A percentile compares a stretch with the other conserved stretches of the same genome.
These are phyloP conservation scores for Rhodosporidiobolus sp. DNA, from an alignment of 768 basidiomycete genomes.

Conservation along the genomic window DNA sequence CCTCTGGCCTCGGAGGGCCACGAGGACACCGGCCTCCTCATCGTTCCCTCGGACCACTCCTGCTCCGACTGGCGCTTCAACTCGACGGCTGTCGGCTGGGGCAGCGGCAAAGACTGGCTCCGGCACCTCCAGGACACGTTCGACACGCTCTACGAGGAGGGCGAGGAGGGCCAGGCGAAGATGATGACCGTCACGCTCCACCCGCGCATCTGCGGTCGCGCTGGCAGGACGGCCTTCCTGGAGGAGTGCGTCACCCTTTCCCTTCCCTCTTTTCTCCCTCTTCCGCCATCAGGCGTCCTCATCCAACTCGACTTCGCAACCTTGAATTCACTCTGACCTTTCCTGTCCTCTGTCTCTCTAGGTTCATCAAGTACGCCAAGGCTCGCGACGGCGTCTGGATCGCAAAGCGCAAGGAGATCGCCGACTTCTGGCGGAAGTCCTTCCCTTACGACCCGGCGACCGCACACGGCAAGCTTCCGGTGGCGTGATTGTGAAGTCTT, in stretches of 20 bases:
- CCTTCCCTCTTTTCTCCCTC: no score
- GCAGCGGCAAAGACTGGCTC: slow-evolving; percentile 10
- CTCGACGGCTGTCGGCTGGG: slow-evolving; percentile 38
- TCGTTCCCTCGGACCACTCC: slow-evolving; percentile 25
- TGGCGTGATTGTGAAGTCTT: no score
- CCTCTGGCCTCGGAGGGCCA: slow-evolving; percentile 22
- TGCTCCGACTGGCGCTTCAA: slow-evolving; percentile 39
- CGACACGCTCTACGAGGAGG: slow-evolving; percentile 34
- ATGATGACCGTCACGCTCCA: slow-evolving; percentile 40
- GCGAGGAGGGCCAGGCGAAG: slow-evolving; percentile 29
- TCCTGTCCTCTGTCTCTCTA: neutral
- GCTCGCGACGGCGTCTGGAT: slow-evolving; percentile 38
- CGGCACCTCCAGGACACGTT: slow-evolving; percentile 14
- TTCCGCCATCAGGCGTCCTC: no score
- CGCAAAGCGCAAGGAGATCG: slow-evolving; percentile 37
- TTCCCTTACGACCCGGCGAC: slow-evolving; percentile 28
- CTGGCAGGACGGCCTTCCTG: slow-evolving; percentile 24
- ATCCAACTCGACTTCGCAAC: no score
- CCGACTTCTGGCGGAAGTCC: slow-evolving; percentile 30
- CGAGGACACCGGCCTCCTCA: slow-evolving; percentile 24
- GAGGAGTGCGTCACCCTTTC: no score
- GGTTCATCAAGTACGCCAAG: slow-evolving; percentile 33
- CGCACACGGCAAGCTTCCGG: neutral
- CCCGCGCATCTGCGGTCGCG: slow-evolving; percentile 42
- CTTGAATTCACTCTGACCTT: no score